Percentiles rank a stretch among this genome's conserved stretches.
phyloP scores from a whole-genome alignment of 176 grass and related monocot genomes.

The Microstegium vimineum region DNA sequence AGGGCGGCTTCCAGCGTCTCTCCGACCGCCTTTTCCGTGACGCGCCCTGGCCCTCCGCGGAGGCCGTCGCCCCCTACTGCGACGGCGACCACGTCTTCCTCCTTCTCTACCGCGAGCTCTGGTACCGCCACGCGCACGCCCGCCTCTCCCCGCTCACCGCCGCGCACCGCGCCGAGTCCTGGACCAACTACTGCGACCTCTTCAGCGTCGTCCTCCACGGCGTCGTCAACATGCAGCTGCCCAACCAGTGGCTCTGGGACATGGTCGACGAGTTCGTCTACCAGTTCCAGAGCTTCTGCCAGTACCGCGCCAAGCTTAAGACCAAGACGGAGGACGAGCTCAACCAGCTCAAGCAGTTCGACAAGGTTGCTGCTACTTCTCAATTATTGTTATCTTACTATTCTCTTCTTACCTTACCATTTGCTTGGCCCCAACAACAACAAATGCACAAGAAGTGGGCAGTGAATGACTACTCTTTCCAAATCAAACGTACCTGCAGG shows the following conservation, averaged over 20 bases:
- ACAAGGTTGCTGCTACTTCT: conserved; percentile 33
- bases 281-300: conserved; percentile 98
- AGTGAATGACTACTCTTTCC: not conserved
- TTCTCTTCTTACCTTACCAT: not conserved
- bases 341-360: conserved; percentile 73
- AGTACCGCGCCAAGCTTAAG: conserved; percentile 89
- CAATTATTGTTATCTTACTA: not conserved
- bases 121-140: conserved; percentile 95
- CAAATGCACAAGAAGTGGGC: not conserved
- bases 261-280: conserved; percentile 98
- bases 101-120: conserved; percentile 93
- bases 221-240: conserved; percentile 98
- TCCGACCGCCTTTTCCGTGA: conserved; percentile 96
- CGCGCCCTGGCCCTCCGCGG: conserved; percentile 67
- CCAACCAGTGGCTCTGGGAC: conserved; percentile 99
- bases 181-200: conserved; percentile 96
- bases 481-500: conserved; percentile 30
- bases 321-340: conserved; percentile 84
- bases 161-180: conserved; percentile 77
- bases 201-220: conserved; percentile 88
- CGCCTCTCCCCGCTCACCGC: conserved; percentile 60
- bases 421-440: not conserved
- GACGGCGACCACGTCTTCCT: conserved; percentile 98
- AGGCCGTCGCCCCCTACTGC: conserved; percentile 75
- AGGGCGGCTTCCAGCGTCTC: conserved; percentile 90